Evolutionary conservation across 306 rosid genomes (phyloP), one percentile per base, ranked within the genome.

Genomic region (Lupinus albus): DNA sequence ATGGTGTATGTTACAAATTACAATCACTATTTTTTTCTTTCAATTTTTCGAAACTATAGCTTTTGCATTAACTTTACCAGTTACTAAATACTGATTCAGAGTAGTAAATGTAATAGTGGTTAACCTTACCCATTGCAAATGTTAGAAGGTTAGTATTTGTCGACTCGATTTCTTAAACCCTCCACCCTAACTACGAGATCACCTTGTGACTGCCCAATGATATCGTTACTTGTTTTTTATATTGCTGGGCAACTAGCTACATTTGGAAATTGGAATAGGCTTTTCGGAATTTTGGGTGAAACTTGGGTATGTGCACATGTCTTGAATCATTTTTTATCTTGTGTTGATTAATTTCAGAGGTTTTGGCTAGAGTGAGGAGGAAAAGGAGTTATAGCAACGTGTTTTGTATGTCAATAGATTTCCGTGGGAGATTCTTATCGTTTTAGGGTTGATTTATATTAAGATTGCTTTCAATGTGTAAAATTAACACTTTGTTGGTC

Each of bases 221-320:
- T n/a, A n/a, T n/a, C n/a, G n/a, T n/a, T 59, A 36, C 44, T 46
- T 66, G 18, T 59, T 33, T 47, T 73, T 61, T 3, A 39, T 51
- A 49, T 64, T 71, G 78, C 5, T 18, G 61, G 35, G 50, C 8
- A 41, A 25, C 32, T 59, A 41, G 36, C 32, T 59, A 59, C 60
- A 50, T 78, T 51, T 66, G 70, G 20, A 58, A 72, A 2, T 48
- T 51, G 3, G 28, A 21, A 21, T 21, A 21, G 28, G 28, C 28
- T 21, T 21, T 21, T 21, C 4, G 64, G 58, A 12, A 30, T 56
- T 56, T 71, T 20, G 52, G 69, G 52, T 58, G 78, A 71, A 78
- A 58, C 36, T 32, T 78, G 8, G 80, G 70, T 71, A 58, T 64
- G 58, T 78, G 20, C 36, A 13, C 11, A 8, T 45, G 46, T 54